Conservation (phyloP, 225 moss, liverwort and hornwort species). For the Lunularia cruciata region DNA sequence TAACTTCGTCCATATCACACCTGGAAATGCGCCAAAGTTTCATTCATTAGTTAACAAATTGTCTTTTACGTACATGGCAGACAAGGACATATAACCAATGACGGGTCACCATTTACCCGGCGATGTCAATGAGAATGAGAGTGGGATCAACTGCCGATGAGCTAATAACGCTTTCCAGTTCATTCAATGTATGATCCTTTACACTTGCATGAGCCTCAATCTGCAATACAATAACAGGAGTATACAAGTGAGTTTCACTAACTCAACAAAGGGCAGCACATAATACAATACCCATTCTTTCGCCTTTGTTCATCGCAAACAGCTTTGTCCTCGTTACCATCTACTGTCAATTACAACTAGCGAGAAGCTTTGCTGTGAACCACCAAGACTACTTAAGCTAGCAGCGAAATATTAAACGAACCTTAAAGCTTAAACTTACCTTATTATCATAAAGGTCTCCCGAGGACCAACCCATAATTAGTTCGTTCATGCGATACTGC, state of each 20-base stretch:
- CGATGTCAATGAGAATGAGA: slow-evolving; percentile 82
- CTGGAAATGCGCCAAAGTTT: slow-evolving; percentile 24
- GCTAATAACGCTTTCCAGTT: slow-evolving; percentile 67
- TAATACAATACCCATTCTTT: background rate
- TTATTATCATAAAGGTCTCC: slow-evolving; percentile 82
- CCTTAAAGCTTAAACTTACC: too few species aligned
- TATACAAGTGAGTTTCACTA: background rate
- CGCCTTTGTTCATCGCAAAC: background rate
- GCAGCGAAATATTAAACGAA: too few species aligned
- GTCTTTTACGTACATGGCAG: too few species aligned
- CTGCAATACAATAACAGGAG: slow-evolving; percentile 33
- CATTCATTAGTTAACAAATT: background rate
- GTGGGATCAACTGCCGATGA: slow-evolving; percentile 73
- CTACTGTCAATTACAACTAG: background rate
- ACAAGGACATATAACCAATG: background rate
- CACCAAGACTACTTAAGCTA: background rate
- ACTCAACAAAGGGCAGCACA: background rate
- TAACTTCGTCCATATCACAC: slow-evolving; percentile 95
- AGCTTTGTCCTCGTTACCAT: too few species aligned
- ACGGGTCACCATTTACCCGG: slow-evolving; percentile 47
- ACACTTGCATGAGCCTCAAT: slow-evolving; percentile 90
- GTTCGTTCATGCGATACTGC: slow-evolving; percentile 92
- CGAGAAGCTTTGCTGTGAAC: too few species aligned
- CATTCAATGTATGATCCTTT: slow-evolving; percentile 64
- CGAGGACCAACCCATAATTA: slow-evolving; percentile 96